Base-by-base conservation (phyloP, 164 flowering plant species). In the Chimonanthus praecox region DNA sequence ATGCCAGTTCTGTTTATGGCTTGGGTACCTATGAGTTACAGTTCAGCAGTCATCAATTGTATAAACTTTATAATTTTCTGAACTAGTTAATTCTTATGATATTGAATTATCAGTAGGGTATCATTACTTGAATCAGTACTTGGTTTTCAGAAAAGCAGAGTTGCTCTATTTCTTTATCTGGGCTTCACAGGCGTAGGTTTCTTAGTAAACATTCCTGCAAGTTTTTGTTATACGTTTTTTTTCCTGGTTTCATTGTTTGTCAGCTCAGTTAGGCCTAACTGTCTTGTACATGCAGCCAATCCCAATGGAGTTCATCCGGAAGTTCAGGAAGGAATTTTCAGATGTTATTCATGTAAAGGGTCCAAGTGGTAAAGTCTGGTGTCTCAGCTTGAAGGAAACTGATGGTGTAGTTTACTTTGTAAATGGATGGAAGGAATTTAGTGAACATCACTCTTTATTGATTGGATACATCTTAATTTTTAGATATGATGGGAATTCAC, bases 351-450 rank as follows among this genome's bases (percentile, higher is more conserved):
- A 21, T 33, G 46, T 72, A 7, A 46, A 43, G 69, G 62, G 51
- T 49, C 61, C 78, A 8, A 58, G 9, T 33, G 67, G 74, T 33
- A 21, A 5, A 7, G 21, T 43, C 58, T 72, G 75, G 72, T 9
- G 49, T 44, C 20, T 77, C 7, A 47, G 16, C 45, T 20, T 72
- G 49, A 77, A 3, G 9, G 46, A 63, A 64, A 66, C 66, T 4
- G 72, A 68, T 33, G 81, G 72, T 4, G 5, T 50, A 6, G 20
- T 78, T 10, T 78, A 67, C 79, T 65, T 86, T 2, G 10, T 74
- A 18, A 67, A 74, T 1, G 85, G 87, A 2, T 84, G 82, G 85
- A 21, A 48, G 18, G 74, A 80, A 61, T 86, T 86, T 75, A 70
- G 68, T 2, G 71, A 79, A 18, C 47, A 63, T 60, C 73, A 83